phyloP scores from a whole-genome alignment of 305 asterid species.

The Solanum hybrid region DNA sequence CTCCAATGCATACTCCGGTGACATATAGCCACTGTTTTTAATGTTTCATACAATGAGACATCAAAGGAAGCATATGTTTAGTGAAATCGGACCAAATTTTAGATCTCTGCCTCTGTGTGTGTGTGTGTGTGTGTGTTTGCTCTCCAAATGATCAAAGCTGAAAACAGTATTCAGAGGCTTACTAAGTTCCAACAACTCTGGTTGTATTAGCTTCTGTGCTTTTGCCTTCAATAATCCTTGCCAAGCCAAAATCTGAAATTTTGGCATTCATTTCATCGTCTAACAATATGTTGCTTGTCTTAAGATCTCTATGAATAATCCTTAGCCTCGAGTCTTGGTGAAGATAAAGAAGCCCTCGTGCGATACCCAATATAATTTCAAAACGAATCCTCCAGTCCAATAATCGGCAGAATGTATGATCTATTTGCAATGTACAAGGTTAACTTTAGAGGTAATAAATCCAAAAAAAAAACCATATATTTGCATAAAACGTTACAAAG shows the following conservation, averaged over 20 bases:
- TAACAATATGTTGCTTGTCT: slow-evolving; percentile 21
- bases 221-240: slow-evolving; percentile 15
- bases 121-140: background rate
- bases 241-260: slow-evolving; percentile 27
- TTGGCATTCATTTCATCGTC: slow-evolving; percentile 26
- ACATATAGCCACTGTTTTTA: slow-evolving; percentile 18
- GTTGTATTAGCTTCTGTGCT: slow-evolving; percentile 12
- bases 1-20: slow-evolving; percentile 23
- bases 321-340: slow-evolving; percentile 23
- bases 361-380: slow-evolving; percentile 18
- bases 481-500: background rate
- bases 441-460: background rate
- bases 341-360: slow-evolving; percentile 27
- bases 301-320: slow-evolving; percentile 22
- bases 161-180: background rate
- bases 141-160: background rate
- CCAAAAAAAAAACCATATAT: background rate
- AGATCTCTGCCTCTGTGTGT: background rate
- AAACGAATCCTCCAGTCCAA: slow-evolving; percentile 15
- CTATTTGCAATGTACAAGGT: background rate
- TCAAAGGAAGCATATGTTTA: background rate
- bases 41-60: background rate
- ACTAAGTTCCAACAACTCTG: slow-evolving; percentile 22
- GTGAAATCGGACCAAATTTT: background rate
- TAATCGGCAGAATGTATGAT: background rate